Conservation (phyloP, 306 rosid genomes). For the Mucuna pruriens region DNA sequence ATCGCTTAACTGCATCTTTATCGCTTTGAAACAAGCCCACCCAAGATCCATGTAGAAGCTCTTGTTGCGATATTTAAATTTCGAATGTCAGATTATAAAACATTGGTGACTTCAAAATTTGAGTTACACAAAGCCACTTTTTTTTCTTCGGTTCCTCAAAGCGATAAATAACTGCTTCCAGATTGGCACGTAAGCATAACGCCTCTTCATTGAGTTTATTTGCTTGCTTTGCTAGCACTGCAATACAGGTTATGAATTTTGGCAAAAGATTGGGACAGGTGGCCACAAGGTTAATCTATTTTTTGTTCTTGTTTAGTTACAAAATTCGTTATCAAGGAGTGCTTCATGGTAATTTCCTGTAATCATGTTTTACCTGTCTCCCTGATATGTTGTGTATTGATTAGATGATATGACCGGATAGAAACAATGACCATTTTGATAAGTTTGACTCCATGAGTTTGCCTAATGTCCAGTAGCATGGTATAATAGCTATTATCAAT, state of each 20-base stretch:
- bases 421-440: slow-evolving; percentile 33
- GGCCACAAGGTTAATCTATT: slow-evolving; percentile 46
- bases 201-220: neutral
- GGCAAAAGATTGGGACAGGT: slow-evolving; percentile 43
- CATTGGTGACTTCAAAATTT: slow-evolving; percentile 54
- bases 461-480: slow-evolving; percentile 49
- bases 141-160: neutral
- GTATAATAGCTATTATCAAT: slow-evolving; percentile 33
- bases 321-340: neutral
- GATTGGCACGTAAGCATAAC: neutral
- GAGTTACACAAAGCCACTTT: neutral
- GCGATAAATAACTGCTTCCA: neutral
- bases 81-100: slow-evolving; percentile 43
- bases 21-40: neutral
- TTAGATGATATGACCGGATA: slow-evolving; percentile 41
- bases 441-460: slow-evolving; percentile 44
- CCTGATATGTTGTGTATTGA: slow-evolving; percentile 55
- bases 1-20: neutral
- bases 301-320: slow-evolving; percentile 34
- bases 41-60: neutral
- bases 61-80: slow-evolving; percentile 46
- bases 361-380: slow-evolving; percentile 30
- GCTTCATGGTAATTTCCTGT: slow-evolving; percentile 38
- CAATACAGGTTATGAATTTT: slow-evolving; percentile 52
- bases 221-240: slow-evolving; percentile 12